Evolutionary conservation across 164 flowering plant genomes (phyloP).

Genomic region (Santalum album): DNA sequence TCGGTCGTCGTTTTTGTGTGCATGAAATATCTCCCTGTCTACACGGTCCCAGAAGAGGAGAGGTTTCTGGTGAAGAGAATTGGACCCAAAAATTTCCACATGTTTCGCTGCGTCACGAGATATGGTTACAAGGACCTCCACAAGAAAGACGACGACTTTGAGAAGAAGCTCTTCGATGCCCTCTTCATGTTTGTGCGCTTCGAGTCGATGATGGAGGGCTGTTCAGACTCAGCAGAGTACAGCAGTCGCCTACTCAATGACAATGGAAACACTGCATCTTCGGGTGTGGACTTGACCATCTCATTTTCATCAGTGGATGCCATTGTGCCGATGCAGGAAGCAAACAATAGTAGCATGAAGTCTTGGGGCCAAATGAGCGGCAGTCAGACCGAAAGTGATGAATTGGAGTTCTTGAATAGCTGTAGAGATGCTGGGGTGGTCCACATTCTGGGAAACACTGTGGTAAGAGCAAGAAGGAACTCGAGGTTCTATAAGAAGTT

Average conservation of each 20-base stretch:
- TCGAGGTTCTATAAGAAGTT: conserved; percentile 61
- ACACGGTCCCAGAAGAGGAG: conserved; percentile 29
- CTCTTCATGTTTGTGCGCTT: conserved; percentile 70
- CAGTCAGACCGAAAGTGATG: conserved; percentile 58
- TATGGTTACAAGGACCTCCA: conserved; percentile 49
- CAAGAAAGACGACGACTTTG: conserved; percentile 45
- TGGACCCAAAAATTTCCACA: conserved; percentile 38
- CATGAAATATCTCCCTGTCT: conserved; percentile 43
- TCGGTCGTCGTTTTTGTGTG: conserved; percentile 59
- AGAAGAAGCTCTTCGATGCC: conserved; percentile 70
- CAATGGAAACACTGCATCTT: conserved; percentile 24
- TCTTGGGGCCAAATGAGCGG: conserved; percentile 36
- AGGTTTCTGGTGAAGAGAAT: conserved; percentile 52
- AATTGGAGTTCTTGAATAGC: conserved; percentile 58
- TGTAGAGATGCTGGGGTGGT: conserved; percentile 95
- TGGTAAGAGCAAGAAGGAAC: conserved; percentile 70
- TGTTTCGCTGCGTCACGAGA: conserved; percentile 60
- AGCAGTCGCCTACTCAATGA: conserved; percentile 28
- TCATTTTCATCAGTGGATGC: conserved; percentile 56
- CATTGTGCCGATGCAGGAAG: conserved; percentile 34
- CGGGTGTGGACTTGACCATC: conserved; percentile 29
- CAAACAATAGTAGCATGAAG: conserved; percentile 8
- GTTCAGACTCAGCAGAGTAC: conserved; percentile 73
- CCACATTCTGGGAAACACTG: conserved; percentile 83
- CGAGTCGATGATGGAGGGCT: conserved; percentile 93